Evolutionary conservation across 2,329 filamentous ascomycete genomes (phyloP), one percentile per base, ranked within the genome.

Genomic region (Venturia asperata): DNA sequence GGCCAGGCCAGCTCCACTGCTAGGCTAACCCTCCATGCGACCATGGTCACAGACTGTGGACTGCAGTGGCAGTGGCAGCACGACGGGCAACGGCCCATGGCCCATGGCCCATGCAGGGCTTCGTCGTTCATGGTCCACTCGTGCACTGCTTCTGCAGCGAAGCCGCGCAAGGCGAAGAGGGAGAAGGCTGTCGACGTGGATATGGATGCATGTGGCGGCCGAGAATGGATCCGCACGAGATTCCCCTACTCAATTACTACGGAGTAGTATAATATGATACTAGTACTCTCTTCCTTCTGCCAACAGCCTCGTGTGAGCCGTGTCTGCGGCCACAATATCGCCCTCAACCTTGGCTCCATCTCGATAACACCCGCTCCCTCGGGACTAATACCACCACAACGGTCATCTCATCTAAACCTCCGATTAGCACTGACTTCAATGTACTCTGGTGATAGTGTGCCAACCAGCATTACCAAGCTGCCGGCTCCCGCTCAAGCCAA

Each of bases 81-180:
- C 47, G 47, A 52, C 47, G 47, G 47, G 47, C 47, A 52, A 52
- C 47, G 47, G 47, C 21, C 47, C 47, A 52, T 52, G 21, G n/a
- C n/a, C n/a, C n/a, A n/a, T n/a, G 47, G 47, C 21, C 47, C 47
- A 52, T 52, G 21, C 47, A 52, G 47, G 47, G 47, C n/a, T n/a
- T n/a, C n/a, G n/a, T n/a, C 13, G 24, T 52, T 10, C 47, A 30
- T 6, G 5, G 47, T 27, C 15, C 21, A 4, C 11, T 1, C n/a
- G 43, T 47, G 19, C 43, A 47, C 37, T 39, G 37, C 11, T 5
- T 6, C 37, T 47, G 15, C 43, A 47, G 5, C 43, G 15, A 47
- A 7, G 45, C 45, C 15, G 45, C 45, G 45, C 45, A 47, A 47
- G 45, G 45, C 45, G 49, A 21, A 1, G 19, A 30, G 49, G 17